Percentiles rank a stretch among this genome's conserved stretches.
These are phyloP conservation scores for Corrigiola litoralis DNA, from an alignment of 179 eudicot genomes.

Conservation along the genomic window DNA sequence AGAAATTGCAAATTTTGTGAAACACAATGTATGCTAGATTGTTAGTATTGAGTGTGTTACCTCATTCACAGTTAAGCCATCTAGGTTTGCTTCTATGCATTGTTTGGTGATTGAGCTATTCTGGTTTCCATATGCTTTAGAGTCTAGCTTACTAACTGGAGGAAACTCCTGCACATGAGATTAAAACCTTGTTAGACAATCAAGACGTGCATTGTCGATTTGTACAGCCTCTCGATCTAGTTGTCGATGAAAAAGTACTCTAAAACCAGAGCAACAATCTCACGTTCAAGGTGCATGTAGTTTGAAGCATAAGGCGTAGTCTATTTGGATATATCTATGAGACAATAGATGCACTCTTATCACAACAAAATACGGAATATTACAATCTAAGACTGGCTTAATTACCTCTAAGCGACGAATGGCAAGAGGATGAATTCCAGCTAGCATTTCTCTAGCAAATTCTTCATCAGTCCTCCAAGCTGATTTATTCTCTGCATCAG, in stretches of 20 bases:
- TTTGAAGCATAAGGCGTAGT: no score
- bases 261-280: no score
- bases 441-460: conserved; percentile 82
- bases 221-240: no score
- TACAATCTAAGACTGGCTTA: background rate
- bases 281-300: no score
- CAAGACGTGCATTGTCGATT: background rate
- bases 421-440: conserved; percentile 64
- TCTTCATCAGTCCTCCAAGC: conserved; percentile 98
- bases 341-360: no score
- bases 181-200: background rate
- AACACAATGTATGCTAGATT: background rate
- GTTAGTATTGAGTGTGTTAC: conserved; percentile 17
- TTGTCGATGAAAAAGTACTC: no score
- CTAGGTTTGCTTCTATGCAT: conserved; percentile 35
- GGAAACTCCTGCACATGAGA: conserved; percentile 62
- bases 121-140: conserved; percentile 43
- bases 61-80: conserved; percentile 40
- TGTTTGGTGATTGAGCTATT: conserved; percentile 47
- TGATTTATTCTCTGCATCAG: conserved; percentile 40
- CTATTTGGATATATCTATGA: no score
- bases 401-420: conserved; percentile 59
- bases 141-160: conserved; percentile 65
- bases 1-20: background rate
- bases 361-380: no score